Evolutionary conservation across 1,284 basidiomycete species (phyloP), one percentile per base, ranked within the genome.

Genomic region (Papiliotrema laurentii): DNA sequence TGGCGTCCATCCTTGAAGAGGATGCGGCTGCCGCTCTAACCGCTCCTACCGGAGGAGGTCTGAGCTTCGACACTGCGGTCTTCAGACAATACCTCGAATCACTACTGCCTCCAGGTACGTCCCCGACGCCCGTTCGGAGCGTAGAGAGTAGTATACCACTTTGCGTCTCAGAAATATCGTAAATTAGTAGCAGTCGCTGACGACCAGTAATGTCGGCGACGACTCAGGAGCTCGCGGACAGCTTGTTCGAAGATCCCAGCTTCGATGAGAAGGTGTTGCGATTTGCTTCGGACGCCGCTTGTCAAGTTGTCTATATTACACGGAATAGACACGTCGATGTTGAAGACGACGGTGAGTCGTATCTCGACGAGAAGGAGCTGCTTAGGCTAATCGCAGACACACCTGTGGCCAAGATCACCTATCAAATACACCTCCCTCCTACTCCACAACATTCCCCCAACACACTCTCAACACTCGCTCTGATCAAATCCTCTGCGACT

Each of bases 401-500:
- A 26, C 56, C 57, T 9, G 45, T 64, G 33, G 44, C 59, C 39
- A 53, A 57, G 13, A 55, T 68, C 35, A 61, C 53, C 11, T 73
- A 71, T 53, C 60, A 63, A n/a, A 56, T 74, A 0, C 62, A 71
- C 44, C 63, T 74, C 5, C 72, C 72, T 6, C 72, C 72, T 4
- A 69, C 68, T 1, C 72, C 72, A 2, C 59, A 66, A 3, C 66
- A 96, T 74, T 84, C 89, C 43, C 76, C 86, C 10, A 82, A 83
- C 33, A 84, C 89, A 75, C 79, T 86, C 48, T 87, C 86, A 9
- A 94, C 91, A 0, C 82, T 98, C 43, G 92, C 92, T 28, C 81
- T 97, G 68, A 96, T 98, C 78, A 97, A 97, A 74, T 86, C 92
- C 41, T 83, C 83, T 7, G 83, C 87, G 0, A 84, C 81, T 1